Percentiles rank a stretch among this genome's conserved stretches.
Conservation (phyloP, 2,329 filamentous ascomycete genomes). For the Coniella vitis region DNA sequence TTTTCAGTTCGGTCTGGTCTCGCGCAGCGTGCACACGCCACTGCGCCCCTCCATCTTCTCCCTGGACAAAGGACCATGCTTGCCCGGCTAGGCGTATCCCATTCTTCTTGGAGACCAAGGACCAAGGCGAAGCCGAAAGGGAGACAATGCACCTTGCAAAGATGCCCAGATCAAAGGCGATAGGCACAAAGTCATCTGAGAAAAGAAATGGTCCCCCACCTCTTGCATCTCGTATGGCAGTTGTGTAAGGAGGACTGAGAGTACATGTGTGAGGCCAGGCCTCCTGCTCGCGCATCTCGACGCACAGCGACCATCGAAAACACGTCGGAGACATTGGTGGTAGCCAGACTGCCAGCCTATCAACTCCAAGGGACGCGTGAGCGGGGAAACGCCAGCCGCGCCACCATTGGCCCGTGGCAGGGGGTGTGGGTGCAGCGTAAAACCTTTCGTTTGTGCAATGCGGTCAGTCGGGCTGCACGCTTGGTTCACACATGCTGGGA, state of each 20-base stretch:
- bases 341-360: not conserved
- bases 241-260: not conserved
- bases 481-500: not conserved
- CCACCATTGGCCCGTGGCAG: slow-evolving; percentile 10
- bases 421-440: not conserved
- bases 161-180: too few species aligned
- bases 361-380: slow-evolving; percentile 7
- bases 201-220: not conserved
- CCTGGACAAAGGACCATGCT: too few species aligned
- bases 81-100: too few species aligned
- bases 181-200: not conserved
- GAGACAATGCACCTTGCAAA: too few species aligned
- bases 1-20: too few species aligned
- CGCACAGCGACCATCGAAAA: slow-evolving; percentile 4
- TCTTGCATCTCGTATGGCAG: not conserved
- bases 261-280: slow-evolving; percentile 1
- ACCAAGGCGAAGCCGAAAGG: not conserved
- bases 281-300: slow-evolving; percentile 3
- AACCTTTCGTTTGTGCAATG: slow-evolving; percentile 8
- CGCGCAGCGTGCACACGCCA: too few species aligned
- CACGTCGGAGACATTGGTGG: not conserved
- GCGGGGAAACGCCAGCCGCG: slow-evolving; percentile 9
- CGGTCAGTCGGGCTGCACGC: slow-evolving; percentile 2
- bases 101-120: not conserved
- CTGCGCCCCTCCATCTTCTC: not conserved